Evolutionary conservation across 495 filamentous ascomycete genomes (phyloP), one percentile per base, ranked within the genome.

Genomic region (Podospora sp.): DNA sequence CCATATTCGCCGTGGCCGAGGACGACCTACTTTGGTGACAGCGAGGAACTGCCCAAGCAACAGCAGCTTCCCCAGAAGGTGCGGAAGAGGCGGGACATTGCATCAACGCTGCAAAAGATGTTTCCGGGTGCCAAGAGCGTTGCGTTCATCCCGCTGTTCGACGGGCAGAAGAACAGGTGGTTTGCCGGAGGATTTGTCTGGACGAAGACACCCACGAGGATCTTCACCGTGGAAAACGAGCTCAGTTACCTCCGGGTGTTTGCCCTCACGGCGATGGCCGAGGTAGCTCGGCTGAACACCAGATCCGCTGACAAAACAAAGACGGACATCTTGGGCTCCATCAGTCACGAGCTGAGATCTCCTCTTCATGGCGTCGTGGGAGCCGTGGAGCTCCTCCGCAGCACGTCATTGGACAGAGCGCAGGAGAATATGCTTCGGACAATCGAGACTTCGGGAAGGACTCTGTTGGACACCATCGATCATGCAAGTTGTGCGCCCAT

Each of bases 341-440:
- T 93, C 21, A 90, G 87, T 25, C 92, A 95, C 71, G 92, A 95
- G 72, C 80, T 94, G 25, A 83, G 91, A 11, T 90, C 87, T n/a
- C 92, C 92, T 0, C 78, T 95, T 8, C 90, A 92, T 68, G 91
- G 91, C 0, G 89, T 92, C 29, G 73, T 92, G 0, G 88, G 88
- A 0, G 86, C 86, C 24, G 85, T 86, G 0, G 91, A 94, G 69
- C 88, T 95, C 56, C 68, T 93, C 4, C 79, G 84, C n/a, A 82
- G 86, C n/a, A 88, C 84, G 0, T 58, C 74, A 16, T 77, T 88
- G 2, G 79, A 85, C 50, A 71, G 76, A 2, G 78, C 80, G 65
- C 90, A 92, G 75, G 77, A 77, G 36, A 88, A 85, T 24, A 80
- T 92, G 53, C 80, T 92, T 0, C 83, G 88, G 49, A 92, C 89